Percentiles rank a stretch among this genome's conserved stretches.
Conservation (phyloP, 768 basidiomycete genomes). For the Psilocybe cubensis region DNA sequence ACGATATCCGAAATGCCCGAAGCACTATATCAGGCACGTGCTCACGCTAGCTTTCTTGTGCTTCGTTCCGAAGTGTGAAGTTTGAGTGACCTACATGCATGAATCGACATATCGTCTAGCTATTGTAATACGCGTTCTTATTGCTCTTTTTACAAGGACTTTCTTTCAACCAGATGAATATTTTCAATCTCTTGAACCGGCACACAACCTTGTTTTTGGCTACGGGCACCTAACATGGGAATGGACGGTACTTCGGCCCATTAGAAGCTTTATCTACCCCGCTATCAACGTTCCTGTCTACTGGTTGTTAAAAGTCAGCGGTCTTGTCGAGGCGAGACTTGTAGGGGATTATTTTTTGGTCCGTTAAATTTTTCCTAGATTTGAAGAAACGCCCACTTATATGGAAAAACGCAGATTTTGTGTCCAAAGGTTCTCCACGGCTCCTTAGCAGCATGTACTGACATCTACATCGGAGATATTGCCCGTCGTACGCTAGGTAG, state of each 20-base stretch:
- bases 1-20: no score
- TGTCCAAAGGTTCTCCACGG: conserved; percentile 82
- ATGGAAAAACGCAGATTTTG: conserved; percentile 51
- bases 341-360: conserved; percentile 63
- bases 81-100: no score
- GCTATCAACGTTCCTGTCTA: conserved; percentile 80
- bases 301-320: conserved; percentile 60
- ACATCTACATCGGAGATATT: conserved; percentile 72
- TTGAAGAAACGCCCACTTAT: neutral
- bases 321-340: conserved; percentile 46
- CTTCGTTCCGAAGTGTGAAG: no score
- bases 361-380: conserved; percentile 31
- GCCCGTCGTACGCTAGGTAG: conserved; percentile 60
- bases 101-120: conserved; percentile 33
- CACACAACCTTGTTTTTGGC: conserved; percentile 86
- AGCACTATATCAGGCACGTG: no score
- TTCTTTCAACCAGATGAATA: conserved; percentile 98
- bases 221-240: conserved; percentile 97
- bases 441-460: conserved; percentile 75
- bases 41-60: no score
- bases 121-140: conserved; percentile 53
- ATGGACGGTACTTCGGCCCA: conserved; percentile 74
- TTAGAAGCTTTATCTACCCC: conserved; percentile 84
- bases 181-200: conserved; percentile 93
- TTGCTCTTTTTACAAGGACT: conserved; percentile 76